Evolutionary conservation across 2,329 filamentous ascomycete species (phyloP).

Genomic region (Scedosporium dehoogii): DNA sequence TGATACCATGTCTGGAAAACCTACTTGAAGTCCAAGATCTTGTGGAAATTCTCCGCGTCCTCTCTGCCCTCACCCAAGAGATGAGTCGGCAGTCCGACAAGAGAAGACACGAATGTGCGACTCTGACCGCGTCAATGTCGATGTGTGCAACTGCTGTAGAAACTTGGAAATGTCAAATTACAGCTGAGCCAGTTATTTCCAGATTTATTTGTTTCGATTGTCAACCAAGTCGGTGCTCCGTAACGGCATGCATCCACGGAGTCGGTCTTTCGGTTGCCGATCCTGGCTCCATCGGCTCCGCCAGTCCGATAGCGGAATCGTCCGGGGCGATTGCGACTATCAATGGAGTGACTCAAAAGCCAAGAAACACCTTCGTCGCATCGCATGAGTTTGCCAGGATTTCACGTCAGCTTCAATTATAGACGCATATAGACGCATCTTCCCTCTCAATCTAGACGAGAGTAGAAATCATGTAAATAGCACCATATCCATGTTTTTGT

Average conservation of each 20-base stretch:
- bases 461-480: no score
- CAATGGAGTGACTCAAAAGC: background rate
- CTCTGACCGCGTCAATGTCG: background rate
- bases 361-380: background rate
- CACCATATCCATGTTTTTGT: no score
- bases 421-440: no score
- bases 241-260: background rate
- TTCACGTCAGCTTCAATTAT: background rate
- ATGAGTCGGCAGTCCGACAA: no score
- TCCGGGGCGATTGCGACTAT: background rate
- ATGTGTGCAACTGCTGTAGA: no score
- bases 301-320: background rate
- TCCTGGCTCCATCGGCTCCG: background rate
- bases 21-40: background rate
- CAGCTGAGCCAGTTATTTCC: no score
- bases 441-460: no score
- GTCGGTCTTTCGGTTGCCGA: background rate
- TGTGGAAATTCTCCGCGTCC: background rate
- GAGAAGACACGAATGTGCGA: no score
- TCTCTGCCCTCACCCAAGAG: no score
- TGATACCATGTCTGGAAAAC: background rate
- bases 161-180: no score
- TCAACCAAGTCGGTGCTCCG: background rate
- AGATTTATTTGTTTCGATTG: background rate
- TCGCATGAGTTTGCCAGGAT: background rate